A percentile compares a stretch with the other conserved stretches of the same genome.
Evolutionary conservation across 371 early-diverging fungal genomes (phyloP).

Genomic region (Batrachochytrium dendrobatidis): DNA sequence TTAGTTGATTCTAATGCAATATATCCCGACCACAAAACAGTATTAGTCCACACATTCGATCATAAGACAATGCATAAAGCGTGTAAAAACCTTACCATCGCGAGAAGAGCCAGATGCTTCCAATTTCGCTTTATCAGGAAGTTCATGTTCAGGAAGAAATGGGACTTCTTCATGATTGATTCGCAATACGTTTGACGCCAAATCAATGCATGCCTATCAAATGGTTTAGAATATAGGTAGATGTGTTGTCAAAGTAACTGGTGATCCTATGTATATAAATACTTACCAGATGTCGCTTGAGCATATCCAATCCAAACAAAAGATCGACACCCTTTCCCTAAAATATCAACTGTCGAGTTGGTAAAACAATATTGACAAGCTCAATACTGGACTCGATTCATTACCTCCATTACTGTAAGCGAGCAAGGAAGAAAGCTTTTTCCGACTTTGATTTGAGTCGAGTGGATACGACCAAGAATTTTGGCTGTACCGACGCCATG

Average conservation of each 20-base stretch:
- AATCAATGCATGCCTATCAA: constrained; percentile 75
- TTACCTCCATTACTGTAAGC: constrained; percentile 85
- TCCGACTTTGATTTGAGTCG: constrained; percentile 72
- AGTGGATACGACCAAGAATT: constrained; percentile 90
- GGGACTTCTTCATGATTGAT: constrained; percentile 77
- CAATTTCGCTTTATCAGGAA: constrained; percentile 63
- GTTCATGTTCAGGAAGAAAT: constrained; percentile 85
- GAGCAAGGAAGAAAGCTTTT: constrained; percentile 73
- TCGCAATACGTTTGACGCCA: constrained; percentile 68
- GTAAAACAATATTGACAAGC: neutral
- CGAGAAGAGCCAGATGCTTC: constrained; percentile 4
- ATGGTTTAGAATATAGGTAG: neutral
- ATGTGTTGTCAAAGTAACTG: neutral
- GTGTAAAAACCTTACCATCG: too few species aligned
- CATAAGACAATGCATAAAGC: too few species aligned
- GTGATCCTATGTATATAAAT: too few species aligned
- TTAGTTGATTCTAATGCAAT: neutral
- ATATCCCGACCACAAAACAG: neutral
- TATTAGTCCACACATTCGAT: too few species aligned
- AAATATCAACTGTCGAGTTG: too few species aligned
- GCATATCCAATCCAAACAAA: constrained; percentile 93
- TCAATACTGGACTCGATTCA: too few species aligned
- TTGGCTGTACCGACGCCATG: constrained; percentile 93
- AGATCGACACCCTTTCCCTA: constrained; percentile 81
- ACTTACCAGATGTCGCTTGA: constrained; percentile 59